Base-by-base conservation (phyloP, 2,329 filamentous ascomycete genomes). In the Venturia carpophila region DNA sequence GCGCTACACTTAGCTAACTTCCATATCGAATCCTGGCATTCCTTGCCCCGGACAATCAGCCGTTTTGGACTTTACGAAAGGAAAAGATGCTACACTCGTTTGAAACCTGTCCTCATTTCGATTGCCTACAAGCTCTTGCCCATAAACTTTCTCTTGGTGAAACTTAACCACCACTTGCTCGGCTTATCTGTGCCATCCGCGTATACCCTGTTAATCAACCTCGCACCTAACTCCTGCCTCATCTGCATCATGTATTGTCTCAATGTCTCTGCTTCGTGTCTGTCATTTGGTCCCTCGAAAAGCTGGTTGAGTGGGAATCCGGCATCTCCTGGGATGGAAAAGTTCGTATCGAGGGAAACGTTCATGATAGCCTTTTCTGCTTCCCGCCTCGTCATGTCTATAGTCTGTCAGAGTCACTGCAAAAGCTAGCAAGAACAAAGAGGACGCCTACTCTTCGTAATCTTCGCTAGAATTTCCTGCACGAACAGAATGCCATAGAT, bases 101-200 rank as follows among this genome's bases (percentile, higher is more conserved):
- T 34, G 6, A 34, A 34, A 3, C 30, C 30, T 34, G 30, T 6
- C 30, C 30, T 34, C 30, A 6, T 34, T 34, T 34, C 6, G 30
- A 34, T 34, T 34, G 30, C 21, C 27, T 58, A 77, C 67, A 77
- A 68, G 63, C 78, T 73, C 86, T 97, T 97, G 76, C 92, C 92
- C 94, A 99, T 97, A 75, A 99, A 99, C 86, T 97, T 97, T 79
- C 94, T 88, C 87, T 97, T 97, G 64, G 90, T 91, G 76, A 97
- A 99, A 82, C 94, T 97, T 76, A 99, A 79, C 94, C 94, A 99
- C 91, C 93, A 97, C 86, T 87, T 86, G 69, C 78, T 90, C 77
- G 81, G 92, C 78, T 74, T 84, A 77, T 76, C 75, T 37, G 72
- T 83, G 70, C 79, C 84, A 69, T 92, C 92, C 65, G 89, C 88